Percentiles rank a stretch among this genome's conserved stretches.
phyloP scores from a whole-genome alignment of 257 asterid genomes.

The Handroanthus guayacan region DNA sequence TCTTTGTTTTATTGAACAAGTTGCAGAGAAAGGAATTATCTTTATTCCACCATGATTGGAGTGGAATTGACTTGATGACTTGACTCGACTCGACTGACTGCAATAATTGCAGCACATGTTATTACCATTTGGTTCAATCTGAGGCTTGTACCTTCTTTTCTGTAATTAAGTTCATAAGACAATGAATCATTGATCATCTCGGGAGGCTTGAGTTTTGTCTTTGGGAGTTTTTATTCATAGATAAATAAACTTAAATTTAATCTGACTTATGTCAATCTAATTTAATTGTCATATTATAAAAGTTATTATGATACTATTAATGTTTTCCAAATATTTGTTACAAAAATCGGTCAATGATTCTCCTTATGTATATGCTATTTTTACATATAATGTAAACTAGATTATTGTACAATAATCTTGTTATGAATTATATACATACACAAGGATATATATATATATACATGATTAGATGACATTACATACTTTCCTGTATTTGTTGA shows the following conservation, averaged over 20 bases:
- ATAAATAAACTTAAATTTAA: too few species aligned
- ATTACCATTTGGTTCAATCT: too few species aligned
- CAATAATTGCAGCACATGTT: too few species aligned
- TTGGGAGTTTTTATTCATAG: too few species aligned
- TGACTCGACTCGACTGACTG: too few species aligned
- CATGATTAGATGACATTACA: too few species aligned
- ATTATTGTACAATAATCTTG: not conserved
- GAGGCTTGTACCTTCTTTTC: not conserved
- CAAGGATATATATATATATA: too few species aligned
- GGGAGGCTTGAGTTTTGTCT: not conserved
- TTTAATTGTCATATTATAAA: not conserved
- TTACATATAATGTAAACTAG: not conserved
- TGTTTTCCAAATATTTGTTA: not conserved
- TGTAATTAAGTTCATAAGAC: not conserved
- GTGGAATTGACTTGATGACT: not conserved
- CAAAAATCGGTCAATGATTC: not conserved
- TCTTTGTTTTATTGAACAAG: slow-evolving; percentile 11
- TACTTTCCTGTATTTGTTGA: too few species aligned
- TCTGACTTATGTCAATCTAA: not conserved
- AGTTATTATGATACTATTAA: not conserved
- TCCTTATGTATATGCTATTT: not conserved
- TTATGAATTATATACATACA: too few species aligned
- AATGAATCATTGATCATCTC: not conserved
- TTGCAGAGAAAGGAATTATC: not conserved
- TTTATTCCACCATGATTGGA: not conserved